Conservation (phyloP, 768 basidiomycete genomes). For the Lactarius vividus region DNA sequence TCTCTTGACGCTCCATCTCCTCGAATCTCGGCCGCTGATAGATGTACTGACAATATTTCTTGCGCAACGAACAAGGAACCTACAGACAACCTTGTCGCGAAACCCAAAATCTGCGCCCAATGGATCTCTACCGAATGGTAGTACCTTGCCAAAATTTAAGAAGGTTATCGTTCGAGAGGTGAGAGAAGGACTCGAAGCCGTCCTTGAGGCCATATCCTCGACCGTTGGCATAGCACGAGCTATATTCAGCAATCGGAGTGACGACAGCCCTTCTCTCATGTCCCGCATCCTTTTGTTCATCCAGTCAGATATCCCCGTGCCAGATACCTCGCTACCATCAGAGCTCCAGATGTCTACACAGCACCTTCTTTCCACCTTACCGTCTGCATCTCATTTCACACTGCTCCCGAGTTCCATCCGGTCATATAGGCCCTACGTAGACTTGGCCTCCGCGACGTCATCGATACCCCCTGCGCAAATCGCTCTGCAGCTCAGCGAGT, state of each 20-base stretch:
- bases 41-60: slow-evolving; percentile 74
- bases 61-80: slow-evolving; percentile 61
- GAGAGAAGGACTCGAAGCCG: slow-evolving; percentile 49
- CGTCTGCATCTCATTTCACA: slow-evolving; percentile 80
- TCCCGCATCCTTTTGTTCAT: slow-evolving; percentile 56
- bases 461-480: slow-evolving; percentile 46
- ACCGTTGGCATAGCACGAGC: slow-evolving; percentile 57
- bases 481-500: slow-evolving; percentile 49
- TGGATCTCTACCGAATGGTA: slow-evolving; percentile 20
- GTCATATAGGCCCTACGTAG: slow-evolving; percentile 84
- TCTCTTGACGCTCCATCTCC: slow-evolving; percentile 79
- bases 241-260: slow-evolving; percentile 48
- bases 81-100: slow-evolving; percentile 41
- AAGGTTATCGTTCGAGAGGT: slow-evolving; percentile 49
- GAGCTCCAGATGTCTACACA: slow-evolving; percentile 66
- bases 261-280: slow-evolving; percentile 47
- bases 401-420: slow-evolving; percentile 69
- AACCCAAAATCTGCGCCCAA: slow-evolving; percentile 10
- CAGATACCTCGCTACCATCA: slow-evolving; percentile 38
- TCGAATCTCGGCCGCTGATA: slow-evolving; percentile 77
- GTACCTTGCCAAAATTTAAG: slow-evolving; percentile 27
- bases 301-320: slow-evolving; percentile 46
- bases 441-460: slow-evolving; percentile 58
- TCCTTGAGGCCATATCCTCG: slow-evolving; percentile 53
- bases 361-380: slow-evolving; percentile 63